A percentile compares a stretch with the other conserved stretches of the same genome.
Conservation (phyloP, 2,329 filamentous ascomycete genomes). For the Penicillium expansum region DNA sequence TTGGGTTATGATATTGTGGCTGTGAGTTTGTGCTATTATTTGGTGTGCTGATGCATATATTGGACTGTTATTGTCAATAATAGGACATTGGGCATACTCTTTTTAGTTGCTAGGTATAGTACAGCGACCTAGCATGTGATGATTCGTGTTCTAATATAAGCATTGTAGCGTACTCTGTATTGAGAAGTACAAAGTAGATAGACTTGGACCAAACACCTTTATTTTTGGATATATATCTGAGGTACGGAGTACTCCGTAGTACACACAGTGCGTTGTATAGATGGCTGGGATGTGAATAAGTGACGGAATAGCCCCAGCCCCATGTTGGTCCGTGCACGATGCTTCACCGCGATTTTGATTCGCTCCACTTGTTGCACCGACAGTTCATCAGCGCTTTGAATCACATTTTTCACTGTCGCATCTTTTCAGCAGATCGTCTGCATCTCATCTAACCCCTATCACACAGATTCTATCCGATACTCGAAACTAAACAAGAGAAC, state of each 20-base stretch:
- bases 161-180: no score
- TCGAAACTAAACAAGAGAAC: neutral
- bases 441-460: neutral
- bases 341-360: constrained; percentile 30
- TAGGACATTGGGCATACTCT: neutral
- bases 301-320: constrained; percentile 7
- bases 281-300: constrained; percentile 7
- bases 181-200: neutral
- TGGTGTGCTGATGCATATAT: neutral
- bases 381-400: constrained; percentile 16
- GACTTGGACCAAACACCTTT: neutral
- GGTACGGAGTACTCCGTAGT: neutral
- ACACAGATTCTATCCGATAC: neutral
- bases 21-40: neutral
- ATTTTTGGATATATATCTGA: neutral
- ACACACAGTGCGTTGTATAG: neutral
- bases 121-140: no score
- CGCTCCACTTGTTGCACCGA: constrained; percentile 22
- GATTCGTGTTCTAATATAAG: neutral
- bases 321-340: constrained; percentile 21
- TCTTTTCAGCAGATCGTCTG: constrained; percentile 3
- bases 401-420: constrained; percentile 5
- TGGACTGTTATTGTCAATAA: neutral
- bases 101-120: neutral
- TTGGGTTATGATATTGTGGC: neutral